These are phyloP conservation scores for Cystobasidium sp. DNA, from an alignment of 1,284 basidiomycete species.

Conservation along the genomic window DNA sequence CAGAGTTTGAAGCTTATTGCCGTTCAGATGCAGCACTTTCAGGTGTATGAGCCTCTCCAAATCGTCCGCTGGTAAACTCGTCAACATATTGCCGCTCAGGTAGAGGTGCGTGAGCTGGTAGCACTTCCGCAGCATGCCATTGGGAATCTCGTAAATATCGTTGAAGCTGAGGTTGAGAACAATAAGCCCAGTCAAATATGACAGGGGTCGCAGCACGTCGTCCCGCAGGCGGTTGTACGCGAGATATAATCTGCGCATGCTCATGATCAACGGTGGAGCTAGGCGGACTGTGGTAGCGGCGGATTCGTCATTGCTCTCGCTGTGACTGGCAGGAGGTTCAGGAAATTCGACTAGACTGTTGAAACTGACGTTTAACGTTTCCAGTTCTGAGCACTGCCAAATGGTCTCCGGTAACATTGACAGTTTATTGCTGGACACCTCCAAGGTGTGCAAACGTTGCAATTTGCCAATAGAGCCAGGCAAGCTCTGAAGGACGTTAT, in stretches of 20 bases:
- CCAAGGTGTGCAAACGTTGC: slow-evolving; percentile 74
- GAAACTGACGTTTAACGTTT: slow-evolving; percentile 81
- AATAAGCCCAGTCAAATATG: slow-evolving; percentile 73
- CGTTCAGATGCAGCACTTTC: slow-evolving; percentile 83
- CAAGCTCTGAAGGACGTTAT: slow-evolving; percentile 81
- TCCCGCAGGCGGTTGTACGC: slow-evolving; percentile 89
- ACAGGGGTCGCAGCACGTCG: slow-evolving; percentile 75
- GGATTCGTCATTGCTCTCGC: slow-evolving; percentile 47
- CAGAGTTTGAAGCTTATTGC: slow-evolving; percentile 89
- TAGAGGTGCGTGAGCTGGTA: slow-evolving; percentile 80
- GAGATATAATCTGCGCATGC: slow-evolving; percentile 77
- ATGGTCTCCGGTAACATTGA: slow-evolving; percentile 74
- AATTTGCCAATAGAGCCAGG: slow-evolving; percentile 79
- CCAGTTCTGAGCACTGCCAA: slow-evolving; percentile 82
- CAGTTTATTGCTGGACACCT: slow-evolving; percentile 91
- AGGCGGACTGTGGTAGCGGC: slow-evolving; percentile 47
- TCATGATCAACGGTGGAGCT: slow-evolving; percentile 68
- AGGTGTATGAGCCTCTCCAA: slow-evolving; percentile 71
- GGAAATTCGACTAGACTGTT: slow-evolving; percentile 81
- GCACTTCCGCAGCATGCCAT: slow-evolving; percentile 74
- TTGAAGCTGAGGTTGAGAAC: slow-evolving; percentile 96
- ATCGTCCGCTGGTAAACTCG: slow-evolving; percentile 86
- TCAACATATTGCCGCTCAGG: slow-evolving; percentile 89
- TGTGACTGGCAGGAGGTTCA: slow-evolving; percentile 62
- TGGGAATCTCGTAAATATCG: slow-evolving; percentile 86